Base-by-base conservation (phyloP, 192 early-diverging fungal genomes). In the Coemansia sp. region DNA sequence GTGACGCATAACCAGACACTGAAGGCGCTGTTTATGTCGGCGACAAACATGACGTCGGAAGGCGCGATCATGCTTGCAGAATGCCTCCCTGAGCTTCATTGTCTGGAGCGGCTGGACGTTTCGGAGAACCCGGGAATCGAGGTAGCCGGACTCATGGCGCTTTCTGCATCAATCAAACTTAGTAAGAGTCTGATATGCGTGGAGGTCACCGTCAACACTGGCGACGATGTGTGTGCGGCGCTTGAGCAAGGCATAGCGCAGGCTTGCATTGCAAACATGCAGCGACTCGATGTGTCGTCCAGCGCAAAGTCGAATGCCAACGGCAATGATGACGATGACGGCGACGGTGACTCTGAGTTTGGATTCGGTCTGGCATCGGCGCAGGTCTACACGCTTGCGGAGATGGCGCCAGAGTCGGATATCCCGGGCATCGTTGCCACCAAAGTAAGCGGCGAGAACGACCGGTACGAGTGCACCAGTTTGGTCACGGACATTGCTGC, bases 61-160 rank as follows among this genome's bases (percentile, higher is more conserved):
- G 91, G 89, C 67, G 88, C 92, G 10, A 91, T 96, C 56, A 85
- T 86, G 6, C 69, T 96, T 46, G 92, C 95, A 18, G 94, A 96
- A 76, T 85, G 86, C 32, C 68, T 96, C 47, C 91, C 93, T 7
- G 89, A 95, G 54, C 92, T 87, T 16, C 85, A 82, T 7, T 58
- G 83, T 26, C 75, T 96, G 12, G 77, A 80, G 62, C 82, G 87
- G 55, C 85, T 96, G 65, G 91, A 95, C 71, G 72, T 96, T 39
- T 88, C 90, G 6, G 76, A 85, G 21, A 96, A 96, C 72, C 85
- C 88, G 11, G 76, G 67, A 2, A 90, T 96, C 41, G 88, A 90
- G 32, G 72, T 94, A 66, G 91, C 89, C 2, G 95, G 94, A 8
- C 73, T 93, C 10, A 89, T 93, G 85, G 92, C 94, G 5, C 76